phyloP scores from a whole-genome alignment of 2,329 filamentous ascomycete genomes.

The Exutisphaerella laricina region DNA sequence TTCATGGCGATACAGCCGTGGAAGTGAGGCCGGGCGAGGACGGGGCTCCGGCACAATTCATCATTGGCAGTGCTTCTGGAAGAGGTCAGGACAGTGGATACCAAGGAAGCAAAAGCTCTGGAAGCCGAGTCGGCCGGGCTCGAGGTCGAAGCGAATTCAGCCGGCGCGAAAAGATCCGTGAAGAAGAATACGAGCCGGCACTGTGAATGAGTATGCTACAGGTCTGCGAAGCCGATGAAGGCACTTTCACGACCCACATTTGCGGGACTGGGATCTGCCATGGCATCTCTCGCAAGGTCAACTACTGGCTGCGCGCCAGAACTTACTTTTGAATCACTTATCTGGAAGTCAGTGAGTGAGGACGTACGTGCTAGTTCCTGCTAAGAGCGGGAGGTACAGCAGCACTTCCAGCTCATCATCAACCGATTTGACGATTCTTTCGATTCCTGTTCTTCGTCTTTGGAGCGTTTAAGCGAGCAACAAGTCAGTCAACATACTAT shows the following conservation, averaged over 20 bases:
- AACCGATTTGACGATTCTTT: no score
- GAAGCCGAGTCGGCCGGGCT: conserved; percentile 20
- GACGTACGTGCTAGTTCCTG: no score
- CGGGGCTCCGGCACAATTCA: conserved; percentile 19
- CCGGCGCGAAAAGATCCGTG: conserved; percentile 18
- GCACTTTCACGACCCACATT: no score
- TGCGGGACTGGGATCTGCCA: no score
- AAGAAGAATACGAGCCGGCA: conserved; percentile 19
- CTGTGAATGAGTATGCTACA: conserved; percentile 8
- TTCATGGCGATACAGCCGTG: conserved; percentile 26
- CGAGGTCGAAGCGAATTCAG: conserved; percentile 7
- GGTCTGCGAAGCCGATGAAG: no score
- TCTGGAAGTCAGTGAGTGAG: no score
- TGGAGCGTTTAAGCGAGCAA: conserved; percentile 12
- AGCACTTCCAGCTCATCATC: no score
- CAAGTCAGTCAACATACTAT: background rate
- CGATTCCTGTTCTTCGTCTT: background rate
- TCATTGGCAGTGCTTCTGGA: conserved; percentile 21
- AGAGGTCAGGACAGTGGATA: conserved; percentile 24
- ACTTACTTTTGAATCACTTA: no score
- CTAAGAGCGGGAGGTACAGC: no score
- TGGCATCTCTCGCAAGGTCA: no score
- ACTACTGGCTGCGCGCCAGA: no score
- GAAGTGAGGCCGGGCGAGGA: conserved; percentile 25
- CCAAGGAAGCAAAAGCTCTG: conserved; percentile 18